Percentiles rank a stretch among this genome's conserved stretches.
These are phyloP conservation scores for Aspergillus terreus DNA, from an alignment of 2,329 filamentous ascomycete species.

Conservation along the genomic window DNA sequence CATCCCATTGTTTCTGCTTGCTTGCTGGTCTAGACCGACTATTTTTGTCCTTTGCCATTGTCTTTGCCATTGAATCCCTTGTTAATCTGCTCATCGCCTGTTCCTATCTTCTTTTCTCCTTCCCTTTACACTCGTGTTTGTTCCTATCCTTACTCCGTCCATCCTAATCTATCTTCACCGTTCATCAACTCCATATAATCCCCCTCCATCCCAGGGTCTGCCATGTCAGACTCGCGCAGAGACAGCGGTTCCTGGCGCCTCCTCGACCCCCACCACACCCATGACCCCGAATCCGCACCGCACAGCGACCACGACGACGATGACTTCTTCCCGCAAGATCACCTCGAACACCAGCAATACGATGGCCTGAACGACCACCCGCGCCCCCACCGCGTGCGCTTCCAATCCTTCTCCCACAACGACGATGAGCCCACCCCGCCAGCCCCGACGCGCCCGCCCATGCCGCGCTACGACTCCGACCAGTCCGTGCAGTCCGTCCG, in stretches of 20 bases:
- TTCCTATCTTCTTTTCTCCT: not conserved
- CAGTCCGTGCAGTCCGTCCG: conserved; percentile 14
- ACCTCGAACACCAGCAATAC: not conserved
- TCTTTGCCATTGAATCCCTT: not conserved
- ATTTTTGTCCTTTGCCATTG: not conserved
- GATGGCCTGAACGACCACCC: not conserved
- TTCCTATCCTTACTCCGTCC: not conserved
- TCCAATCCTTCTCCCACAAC: conserved; percentile 16
- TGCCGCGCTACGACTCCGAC: conserved; percentile 15
- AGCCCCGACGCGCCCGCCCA: conserved; percentile 1
- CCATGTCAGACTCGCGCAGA: conserved; percentile 3
- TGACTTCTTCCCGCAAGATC: not conserved
- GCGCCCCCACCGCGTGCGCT: conserved; percentile 17
- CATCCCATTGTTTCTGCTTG: too few species aligned
- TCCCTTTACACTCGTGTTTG: too few species aligned
- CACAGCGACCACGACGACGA: not conserved
- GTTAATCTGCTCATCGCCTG: not conserved
- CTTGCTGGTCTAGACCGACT: too few species aligned
- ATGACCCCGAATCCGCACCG: not conserved
- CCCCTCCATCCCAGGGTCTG: not conserved
- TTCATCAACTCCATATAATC: not conserved
- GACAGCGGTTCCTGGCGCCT: not conserved
- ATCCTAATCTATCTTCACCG: not conserved
- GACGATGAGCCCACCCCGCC: conserved; percentile 5
- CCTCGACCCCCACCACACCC: not conserved